Conservation (phyloP, 2,329 filamentous ascomycete genomes). For the Escovopsis weberi region DNA sequence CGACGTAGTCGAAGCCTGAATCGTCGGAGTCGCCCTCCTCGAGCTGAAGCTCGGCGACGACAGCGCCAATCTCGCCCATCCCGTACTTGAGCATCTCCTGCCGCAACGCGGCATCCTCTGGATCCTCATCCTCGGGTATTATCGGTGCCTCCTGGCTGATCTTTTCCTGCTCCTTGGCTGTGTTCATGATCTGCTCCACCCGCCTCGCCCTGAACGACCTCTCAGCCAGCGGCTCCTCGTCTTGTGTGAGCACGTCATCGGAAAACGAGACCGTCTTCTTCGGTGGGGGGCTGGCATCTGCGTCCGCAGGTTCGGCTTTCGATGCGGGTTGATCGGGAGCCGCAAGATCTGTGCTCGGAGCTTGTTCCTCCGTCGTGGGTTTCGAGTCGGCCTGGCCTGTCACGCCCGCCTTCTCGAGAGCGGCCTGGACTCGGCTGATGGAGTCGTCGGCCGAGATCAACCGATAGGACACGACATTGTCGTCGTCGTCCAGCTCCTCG, state of each 20-base stretch:
- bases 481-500: slow-evolving; percentile 84
- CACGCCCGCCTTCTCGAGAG: slow-evolving; percentile 63
- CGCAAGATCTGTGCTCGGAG: background rate
- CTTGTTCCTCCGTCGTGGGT: background rate
- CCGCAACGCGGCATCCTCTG: slow-evolving; percentile 66
- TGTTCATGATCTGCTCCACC: slow-evolving; percentile 41
- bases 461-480: slow-evolving; percentile 59
- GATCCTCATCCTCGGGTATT: slow-evolving; percentile 58
- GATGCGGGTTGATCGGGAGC: background rate
- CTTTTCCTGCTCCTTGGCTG: slow-evolving; percentile 39
- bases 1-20: slow-evolving; percentile 39
- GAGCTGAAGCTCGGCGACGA: slow-evolving; percentile 82
- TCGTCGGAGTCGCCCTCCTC: slow-evolving; percentile 49
- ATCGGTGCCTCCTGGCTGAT: slow-evolving; percentile 31
- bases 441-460: slow-evolving; percentile 53
- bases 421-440: slow-evolving; percentile 53
- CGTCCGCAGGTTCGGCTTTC: slow-evolving; percentile 1
- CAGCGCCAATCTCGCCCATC: slow-evolving; percentile 73
- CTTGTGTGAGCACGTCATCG: slow-evolving; percentile 38
- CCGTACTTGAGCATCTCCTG: slow-evolving; percentile 86
- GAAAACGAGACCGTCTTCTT: slow-evolving; percentile 51
- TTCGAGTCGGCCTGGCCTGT: slow-evolving; percentile 23
- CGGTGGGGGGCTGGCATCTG: background rate
- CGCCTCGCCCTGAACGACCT: slow-evolving; percentile 29
- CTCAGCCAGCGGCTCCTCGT: slow-evolving; percentile 20